These are phyloP conservation scores for Drosera spatulata DNA, from an alignment of 179 eudicot species.

Conservation along the genomic window DNA sequence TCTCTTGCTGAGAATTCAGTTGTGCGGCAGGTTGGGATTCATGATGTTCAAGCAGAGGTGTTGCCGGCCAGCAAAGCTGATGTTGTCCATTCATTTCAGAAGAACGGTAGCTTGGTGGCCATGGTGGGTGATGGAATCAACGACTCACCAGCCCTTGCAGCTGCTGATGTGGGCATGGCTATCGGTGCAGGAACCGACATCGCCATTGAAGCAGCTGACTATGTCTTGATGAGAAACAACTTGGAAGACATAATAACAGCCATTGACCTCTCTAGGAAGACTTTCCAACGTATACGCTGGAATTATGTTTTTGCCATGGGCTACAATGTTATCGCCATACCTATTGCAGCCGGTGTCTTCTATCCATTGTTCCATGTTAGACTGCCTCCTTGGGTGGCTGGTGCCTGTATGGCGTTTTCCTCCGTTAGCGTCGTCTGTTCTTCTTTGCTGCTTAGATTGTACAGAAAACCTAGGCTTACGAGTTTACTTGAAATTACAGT, in stretches of 20 bases:
- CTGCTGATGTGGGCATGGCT: conserved; percentile 97
- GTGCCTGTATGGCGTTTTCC: conserved; percentile 99
- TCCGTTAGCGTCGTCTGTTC: conserved; percentile 88
- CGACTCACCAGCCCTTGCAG: conserved; percentile 93
- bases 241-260: conserved; percentile 87
- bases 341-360: conserved; percentile 76
- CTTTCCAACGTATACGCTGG: conserved; percentile 66
- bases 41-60: conserved; percentile 1
- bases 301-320: conserved; percentile 92
- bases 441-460: conserved; percentile 75
- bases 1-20: too few species aligned
- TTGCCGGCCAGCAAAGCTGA: neutral
- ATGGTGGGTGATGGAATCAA: conserved; percentile 99
- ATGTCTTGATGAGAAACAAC: conserved; percentile 81
- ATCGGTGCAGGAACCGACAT: conserved; percentile 98
- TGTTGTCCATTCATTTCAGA: conserved; percentile 21
- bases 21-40: conserved; percentile 2
- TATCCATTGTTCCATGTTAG: conserved; percentile 68
- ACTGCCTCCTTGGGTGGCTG: conserved; percentile 92
- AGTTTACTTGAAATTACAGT: conserved; percentile 4
- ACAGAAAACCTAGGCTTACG: conserved; percentile 37
- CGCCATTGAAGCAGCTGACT: conserved; percentile 95
- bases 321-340: conserved; percentile 71
- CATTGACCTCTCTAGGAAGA: conserved; percentile 83
- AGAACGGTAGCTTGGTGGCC: conserved; percentile 60